Conservation (phyloP, 2,329 filamentous ascomycete genomes). For the Talaromyces sp. region DNA sequence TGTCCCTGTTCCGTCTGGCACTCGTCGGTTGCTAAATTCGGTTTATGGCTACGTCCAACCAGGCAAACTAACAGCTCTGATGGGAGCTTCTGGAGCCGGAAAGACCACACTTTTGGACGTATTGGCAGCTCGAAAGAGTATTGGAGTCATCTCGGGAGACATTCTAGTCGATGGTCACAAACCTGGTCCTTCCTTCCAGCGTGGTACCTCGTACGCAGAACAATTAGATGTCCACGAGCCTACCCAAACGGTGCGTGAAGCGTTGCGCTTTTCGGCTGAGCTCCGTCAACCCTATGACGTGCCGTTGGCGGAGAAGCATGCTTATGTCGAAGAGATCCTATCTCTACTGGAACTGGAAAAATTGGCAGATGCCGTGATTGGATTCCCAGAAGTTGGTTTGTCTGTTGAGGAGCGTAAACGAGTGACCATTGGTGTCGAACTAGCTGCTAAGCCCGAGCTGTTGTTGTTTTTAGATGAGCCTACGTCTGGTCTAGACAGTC, state of each 20-base stretch:
- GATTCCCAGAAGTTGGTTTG: constrained; percentile 57
- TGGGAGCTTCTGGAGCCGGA: constrained; percentile 64
- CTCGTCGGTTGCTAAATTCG: constrained; percentile 45
- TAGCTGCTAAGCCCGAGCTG: constrained; percentile 47
- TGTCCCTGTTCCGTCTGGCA: constrained; percentile 47
- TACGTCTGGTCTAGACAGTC: constrained; percentile 57
- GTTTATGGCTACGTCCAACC: constrained; percentile 51
- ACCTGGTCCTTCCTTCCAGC: constrained; percentile 60
- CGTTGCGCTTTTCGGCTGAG: constrained; percentile 63
- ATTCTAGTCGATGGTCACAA: constrained; percentile 60
- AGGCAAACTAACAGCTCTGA: constrained; percentile 50
- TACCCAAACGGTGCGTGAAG: constrained; percentile 62
- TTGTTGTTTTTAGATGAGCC: constrained; percentile 65
- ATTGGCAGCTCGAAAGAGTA: constrained; percentile 62
- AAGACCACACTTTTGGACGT: constrained; percentile 85
- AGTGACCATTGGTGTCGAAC: constrained; percentile 39
- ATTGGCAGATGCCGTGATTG: constrained; percentile 64
- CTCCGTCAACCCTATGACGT: constrained; percentile 60
- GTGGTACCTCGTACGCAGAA: constrained; percentile 63
- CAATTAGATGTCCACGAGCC: constrained; percentile 64
- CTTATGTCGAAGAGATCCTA: constrained; percentile 64
- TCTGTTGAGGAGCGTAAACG: constrained; percentile 51
- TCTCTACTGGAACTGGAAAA: constrained; percentile 64
- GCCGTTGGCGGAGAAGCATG: constrained; percentile 59
- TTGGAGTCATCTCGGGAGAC: constrained; percentile 62